These are phyloP conservation scores for Plasmodium cynomolgi DNA, from an alignment of 169 alveolate species.

Conservation along the genomic window DNA sequence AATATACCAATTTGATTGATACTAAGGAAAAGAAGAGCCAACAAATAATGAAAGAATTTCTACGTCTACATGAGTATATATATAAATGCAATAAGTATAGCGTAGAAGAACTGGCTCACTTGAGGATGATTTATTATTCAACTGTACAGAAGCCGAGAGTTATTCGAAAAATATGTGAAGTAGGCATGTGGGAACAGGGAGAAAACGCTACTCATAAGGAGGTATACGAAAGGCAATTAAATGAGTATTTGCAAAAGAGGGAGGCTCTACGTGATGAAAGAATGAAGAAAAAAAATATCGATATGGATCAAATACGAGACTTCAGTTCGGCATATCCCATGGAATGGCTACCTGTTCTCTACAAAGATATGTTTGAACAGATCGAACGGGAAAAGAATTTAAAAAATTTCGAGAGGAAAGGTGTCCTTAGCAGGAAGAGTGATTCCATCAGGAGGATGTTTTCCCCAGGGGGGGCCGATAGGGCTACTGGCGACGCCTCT, in stretches of 20 bases:
- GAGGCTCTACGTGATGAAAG: constrained; percentile 76
- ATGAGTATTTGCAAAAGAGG: constrained; percentile 69
- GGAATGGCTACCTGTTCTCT: constrained; percentile 86
- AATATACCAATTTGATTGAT: constrained; percentile 73
- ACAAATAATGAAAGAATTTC: constrained; percentile 74
- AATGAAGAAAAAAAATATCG: constrained; percentile 77
- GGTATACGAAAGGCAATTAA: constrained; percentile 82
- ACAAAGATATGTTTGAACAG: constrained; percentile 79
- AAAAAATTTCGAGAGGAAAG: not conserved
- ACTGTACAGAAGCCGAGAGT: constrained; percentile 81
- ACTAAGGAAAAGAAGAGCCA: constrained; percentile 40
- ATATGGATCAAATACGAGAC: constrained; percentile 84
- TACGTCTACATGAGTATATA: constrained; percentile 77
- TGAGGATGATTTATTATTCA: constrained; percentile 81
- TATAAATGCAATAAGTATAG: constrained; percentile 79
- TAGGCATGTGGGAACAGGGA: constrained; percentile 77
- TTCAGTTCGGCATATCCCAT: constrained; percentile 81
- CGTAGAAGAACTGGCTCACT: constrained; percentile 68
- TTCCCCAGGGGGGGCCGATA: not conserved
- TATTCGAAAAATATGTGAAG: constrained; percentile 76
- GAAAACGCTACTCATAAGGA: constrained; percentile 83
- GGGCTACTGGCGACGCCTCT: not conserved
- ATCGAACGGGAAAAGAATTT: constrained; percentile 36
- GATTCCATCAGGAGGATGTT: constrained; percentile 39
- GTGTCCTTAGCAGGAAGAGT: constrained; percentile 15